A percentile compares a stretch with the other conserved stretches of the same genome.
Evolutionary conservation across 768 basidiomycete species (phyloP).

Genomic region (Artomyces pyxidatus): DNA sequence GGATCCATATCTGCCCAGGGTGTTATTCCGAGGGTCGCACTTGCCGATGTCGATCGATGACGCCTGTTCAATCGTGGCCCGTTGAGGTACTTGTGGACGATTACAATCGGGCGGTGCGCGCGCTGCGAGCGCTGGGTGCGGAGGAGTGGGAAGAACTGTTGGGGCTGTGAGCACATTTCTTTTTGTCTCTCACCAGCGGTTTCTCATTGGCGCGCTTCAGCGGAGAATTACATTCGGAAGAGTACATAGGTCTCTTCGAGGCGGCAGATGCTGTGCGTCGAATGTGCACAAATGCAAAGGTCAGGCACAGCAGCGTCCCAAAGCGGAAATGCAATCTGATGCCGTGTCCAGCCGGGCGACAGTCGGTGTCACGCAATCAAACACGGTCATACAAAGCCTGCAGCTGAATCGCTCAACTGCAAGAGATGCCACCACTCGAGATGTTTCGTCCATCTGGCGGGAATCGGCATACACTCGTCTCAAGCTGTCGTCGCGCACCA

Average conservation of each 20-base stretch:
- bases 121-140: slow-evolving; percentile 15
- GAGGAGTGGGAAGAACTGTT: not conserved
- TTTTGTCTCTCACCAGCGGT: too few species aligned
- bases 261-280: not conserved
- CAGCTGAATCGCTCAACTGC: slow-evolving; percentile 25
- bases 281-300: not conserved
- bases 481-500: slow-evolving; percentile 23
- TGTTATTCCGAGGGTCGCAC: slow-evolving; percentile 75
- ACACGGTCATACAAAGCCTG: slow-evolving; percentile 4
- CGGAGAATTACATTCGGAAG: not conserved
- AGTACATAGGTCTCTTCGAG: not conserved
- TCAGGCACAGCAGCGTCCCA: too few species aligned
- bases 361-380: slow-evolving; percentile 3
- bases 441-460: slow-evolving; percentile 32
- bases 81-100: slow-evolving; percentile 37
- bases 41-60: slow-evolving; percentile 58
- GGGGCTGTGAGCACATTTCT: not conserved
- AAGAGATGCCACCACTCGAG: slow-evolving; percentile 26
- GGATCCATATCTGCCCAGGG: slow-evolving; percentile 51
- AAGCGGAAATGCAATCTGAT: too few species aligned
- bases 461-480: slow-evolving; percentile 29
- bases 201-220: not conserved
- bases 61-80: slow-evolving; percentile 47
- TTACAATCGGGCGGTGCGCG: slow-evolving; percentile 32
- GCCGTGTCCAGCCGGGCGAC: not conserved